phyloP scores from a whole-genome alignment of 2,329 filamentous ascomycete species.

The Paecilomyces sp. region DNA sequence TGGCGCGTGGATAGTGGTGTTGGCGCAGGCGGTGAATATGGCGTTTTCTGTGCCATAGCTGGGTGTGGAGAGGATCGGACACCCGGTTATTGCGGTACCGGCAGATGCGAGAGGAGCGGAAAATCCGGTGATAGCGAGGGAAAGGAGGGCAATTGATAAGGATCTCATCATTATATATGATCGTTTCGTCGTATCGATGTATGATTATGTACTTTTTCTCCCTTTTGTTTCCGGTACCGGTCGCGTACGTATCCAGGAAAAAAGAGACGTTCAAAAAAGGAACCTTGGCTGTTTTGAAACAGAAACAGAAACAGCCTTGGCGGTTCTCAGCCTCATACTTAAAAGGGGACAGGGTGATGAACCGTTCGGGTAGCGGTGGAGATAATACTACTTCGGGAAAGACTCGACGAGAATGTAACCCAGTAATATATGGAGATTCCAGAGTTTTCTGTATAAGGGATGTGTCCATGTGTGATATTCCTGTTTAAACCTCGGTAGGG shows the following conservation, averaged over 20 bases:
- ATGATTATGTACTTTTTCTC: not conserved
- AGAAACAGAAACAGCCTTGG: no score
- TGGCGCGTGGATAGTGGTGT: not conserved
- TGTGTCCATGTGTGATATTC: no score
- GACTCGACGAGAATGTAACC: no score
- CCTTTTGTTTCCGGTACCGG: not conserved
- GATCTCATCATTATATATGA: not conserved
- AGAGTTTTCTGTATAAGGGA: no score
- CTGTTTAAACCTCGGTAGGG: no score
- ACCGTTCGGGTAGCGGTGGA: no score
- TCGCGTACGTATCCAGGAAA: not conserved
- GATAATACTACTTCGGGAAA: no score
- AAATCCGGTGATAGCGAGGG: not conserved
- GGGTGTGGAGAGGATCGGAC: conserved; percentile 1
- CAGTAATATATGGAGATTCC: no score
- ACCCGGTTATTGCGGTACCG: not conserved
- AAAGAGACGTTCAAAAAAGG: no score
- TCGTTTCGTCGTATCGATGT: not conserved
- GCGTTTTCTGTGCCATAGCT: conserved; percentile 1
- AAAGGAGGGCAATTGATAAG: not conserved
- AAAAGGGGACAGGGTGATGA: no score
- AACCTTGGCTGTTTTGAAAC: no score
- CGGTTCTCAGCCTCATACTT: no score
- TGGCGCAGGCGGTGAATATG: conserved; percentile 1
- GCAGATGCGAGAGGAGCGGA: not conserved